These are phyloP conservation scores for Balakata baccata DNA, from an alignment of 345 rosid genomes.

Conservation along the genomic window DNA sequence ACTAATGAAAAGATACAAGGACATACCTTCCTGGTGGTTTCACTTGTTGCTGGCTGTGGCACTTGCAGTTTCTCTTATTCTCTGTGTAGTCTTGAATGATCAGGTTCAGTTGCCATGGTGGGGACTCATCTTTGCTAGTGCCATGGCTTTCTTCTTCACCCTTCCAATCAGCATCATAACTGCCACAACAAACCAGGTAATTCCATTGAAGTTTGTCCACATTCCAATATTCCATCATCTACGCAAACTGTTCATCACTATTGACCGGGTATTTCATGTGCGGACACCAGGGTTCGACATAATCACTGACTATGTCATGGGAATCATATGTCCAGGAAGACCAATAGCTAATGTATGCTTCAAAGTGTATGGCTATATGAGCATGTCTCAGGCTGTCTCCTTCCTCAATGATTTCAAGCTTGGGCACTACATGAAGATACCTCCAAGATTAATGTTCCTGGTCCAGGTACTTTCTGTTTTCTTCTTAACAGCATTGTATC, in stretches of 20 bases:
- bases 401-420: conserved; percentile 89
- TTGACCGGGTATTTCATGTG: conserved; percentile 6
- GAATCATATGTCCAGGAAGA: conserved; percentile 73
- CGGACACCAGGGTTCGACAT: conserved; percentile 90
- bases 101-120: conserved; percentile 96
- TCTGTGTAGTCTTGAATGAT: conserved; percentile 65
- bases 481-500: background rate
- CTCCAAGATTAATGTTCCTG: conserved; percentile 94
- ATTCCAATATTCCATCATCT: background rate
- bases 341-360: conserved; percentile 96
- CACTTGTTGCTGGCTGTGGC: conserved; percentile 45
- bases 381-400: conserved; percentile 89
- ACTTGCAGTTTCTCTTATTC: conserved; percentile 48
- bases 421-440: conserved; percentile 97
- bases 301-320: conserved; percentile 87
- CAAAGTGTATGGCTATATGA: conserved; percentile 80
- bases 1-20: conserved; percentile 70
- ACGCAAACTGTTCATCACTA: background rate
- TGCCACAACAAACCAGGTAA: conserved; percentile 89
- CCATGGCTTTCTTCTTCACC: conserved; percentile 72
- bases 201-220: background rate
- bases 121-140: conserved; percentile 75
- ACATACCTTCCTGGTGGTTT: conserved; percentile 95
- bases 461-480: conserved; percentile 58
- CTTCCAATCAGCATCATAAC: conserved; percentile 86